Evolutionary conservation across 2,329 filamentous ascomycete genomes (phyloP), one percentile per base, ranked within the genome.

Genomic region (Lecanicillium sp.): DNA sequence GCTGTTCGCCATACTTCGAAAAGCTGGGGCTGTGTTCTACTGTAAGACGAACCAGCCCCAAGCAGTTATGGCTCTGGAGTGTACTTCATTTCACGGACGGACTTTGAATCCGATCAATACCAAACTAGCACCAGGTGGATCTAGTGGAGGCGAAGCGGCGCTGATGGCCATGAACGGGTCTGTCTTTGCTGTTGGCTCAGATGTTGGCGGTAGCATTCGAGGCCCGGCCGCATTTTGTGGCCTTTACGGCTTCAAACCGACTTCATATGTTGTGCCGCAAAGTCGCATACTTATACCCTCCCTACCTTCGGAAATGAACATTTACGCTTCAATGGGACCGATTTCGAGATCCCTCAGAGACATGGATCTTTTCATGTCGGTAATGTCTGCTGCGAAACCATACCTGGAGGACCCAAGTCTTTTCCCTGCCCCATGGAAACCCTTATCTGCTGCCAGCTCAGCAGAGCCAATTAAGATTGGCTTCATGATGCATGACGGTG

Each of bases 21-120:
- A 60, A 13, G 63, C 76, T 0, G 81, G 80, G 2, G 80, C 79
- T 2, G 67, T 83, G 2, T 64, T 78, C 33, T 78, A 81, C 49
- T 71, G 75, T 48, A 84, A 84, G 57, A 84, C 81, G 0, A 84
- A 82, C 43, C 68, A 83, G 5, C 78, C 80, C 0, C 72, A 77
- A 46, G 65, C 63, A 0, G 54, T 76, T 38, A 66, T 63, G 51
- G 64, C 65, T 8, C 55, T 78, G 29, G 79, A 83, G 50, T 72
- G 64, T 4, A 66, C 70, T 18, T 80, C 78, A 33, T 55, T 79
- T 16, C 75, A 71, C 44, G 78, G 77, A 1, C 67, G 73, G 9
- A 71, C 71, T 0, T 55, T 81, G 14, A 83, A 81, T 47, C 80
- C 81, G 0, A 56, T 70, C 38, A 80, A 80, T 40, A 65, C 71